Conservation (phyloP, 768 basidiomycete genomes). For the Tubosaeta brunneosetosa region DNA sequence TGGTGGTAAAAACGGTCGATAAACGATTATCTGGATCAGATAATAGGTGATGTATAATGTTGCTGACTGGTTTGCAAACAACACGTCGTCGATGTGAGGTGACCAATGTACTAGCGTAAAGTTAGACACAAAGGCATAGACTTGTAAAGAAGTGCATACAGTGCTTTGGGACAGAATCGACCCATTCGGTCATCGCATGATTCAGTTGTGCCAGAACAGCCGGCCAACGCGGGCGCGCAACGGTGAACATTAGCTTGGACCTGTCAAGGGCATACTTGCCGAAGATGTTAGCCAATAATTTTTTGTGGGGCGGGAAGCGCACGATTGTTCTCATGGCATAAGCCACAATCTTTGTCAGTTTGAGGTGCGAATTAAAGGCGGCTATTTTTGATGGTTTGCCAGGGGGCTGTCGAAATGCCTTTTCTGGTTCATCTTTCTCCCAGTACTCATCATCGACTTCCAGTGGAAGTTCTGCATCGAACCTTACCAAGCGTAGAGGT, state of each 20-base stretch:
- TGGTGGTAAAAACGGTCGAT: constrained; percentile 61
- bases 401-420: constrained; percentile 64
- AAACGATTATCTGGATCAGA: constrained; percentile 58
- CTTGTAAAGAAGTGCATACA: constrained; percentile 37
- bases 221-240: constrained; percentile 50
- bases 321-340: constrained; percentile 69
- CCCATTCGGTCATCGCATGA: constrained; percentile 67
- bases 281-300: constrained; percentile 2
- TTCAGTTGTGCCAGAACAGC: constrained; percentile 65
- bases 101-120: constrained; percentile 52
- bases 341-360: constrained; percentile 63
- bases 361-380: constrained; percentile 61
- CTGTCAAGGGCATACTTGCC: constrained; percentile 66
- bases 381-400: constrained; percentile 53
- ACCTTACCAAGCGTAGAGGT: constrained; percentile 43
- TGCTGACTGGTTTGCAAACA: constrained; percentile 54
- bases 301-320: constrained; percentile 20
- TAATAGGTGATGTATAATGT: constrained; percentile 57
- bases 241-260: constrained; percentile 49
- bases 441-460: constrained; percentile 84
- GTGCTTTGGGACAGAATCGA: constrained; percentile 62
- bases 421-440: constrained; percentile 46
- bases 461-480: constrained; percentile 75
- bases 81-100: constrained; percentile 41
- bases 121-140: not conserved